Percentiles rank a stretch among this genome's conserved stretches.
phyloP scores from a whole-genome alignment of 1,284 basidiomycete species.

The Ustilago nuda region DNA sequence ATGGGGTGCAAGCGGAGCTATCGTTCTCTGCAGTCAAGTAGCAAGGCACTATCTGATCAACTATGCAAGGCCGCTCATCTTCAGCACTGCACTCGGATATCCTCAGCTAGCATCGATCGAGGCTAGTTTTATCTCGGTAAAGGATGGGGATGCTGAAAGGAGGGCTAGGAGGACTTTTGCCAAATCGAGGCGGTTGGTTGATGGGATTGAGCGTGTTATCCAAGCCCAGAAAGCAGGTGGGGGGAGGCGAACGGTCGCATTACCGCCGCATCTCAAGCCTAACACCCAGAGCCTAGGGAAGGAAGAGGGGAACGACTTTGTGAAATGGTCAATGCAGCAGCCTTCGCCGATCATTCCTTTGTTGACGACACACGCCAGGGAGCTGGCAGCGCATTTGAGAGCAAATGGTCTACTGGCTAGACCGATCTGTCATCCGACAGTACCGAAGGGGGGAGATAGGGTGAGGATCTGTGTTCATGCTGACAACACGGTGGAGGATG shows the following conservation, averaged over 20 bases:
- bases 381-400: conserved; percentile 77
- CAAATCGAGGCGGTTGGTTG: conserved; percentile 12
- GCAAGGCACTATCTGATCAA: conserved; percentile 88
- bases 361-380: conserved; percentile 79
- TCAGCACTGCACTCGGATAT: conserved; percentile 57
- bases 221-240: conserved; percentile 2
- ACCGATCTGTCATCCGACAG: conserved; percentile 79
- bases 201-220: conserved; percentile 26
- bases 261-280: conserved; percentile 27
- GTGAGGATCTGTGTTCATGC: conserved; percentile 86
- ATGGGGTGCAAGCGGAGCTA: conserved; percentile 73
- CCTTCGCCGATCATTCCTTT: conserved; percentile 84
- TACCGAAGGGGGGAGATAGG: conserved; percentile 83
- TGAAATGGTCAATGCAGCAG: conserved; percentile 43
- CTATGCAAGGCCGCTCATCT: conserved; percentile 83
- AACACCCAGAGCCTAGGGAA: neutral
- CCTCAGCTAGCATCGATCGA: conserved; percentile 74
- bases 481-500: conserved; percentile 76
- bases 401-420: conserved; percentile 77
- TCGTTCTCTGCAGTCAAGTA: conserved; percentile 79
- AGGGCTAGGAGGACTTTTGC: conserved; percentile 36
- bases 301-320: conserved; percentile 15
- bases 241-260: conserved; percentile 10
- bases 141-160: conserved; percentile 76
- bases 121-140: conserved; percentile 82